Evolutionary conservation across 176 grass and related monocot genomes (phyloP).

Genomic region (Aechmea fasciata): DNA sequence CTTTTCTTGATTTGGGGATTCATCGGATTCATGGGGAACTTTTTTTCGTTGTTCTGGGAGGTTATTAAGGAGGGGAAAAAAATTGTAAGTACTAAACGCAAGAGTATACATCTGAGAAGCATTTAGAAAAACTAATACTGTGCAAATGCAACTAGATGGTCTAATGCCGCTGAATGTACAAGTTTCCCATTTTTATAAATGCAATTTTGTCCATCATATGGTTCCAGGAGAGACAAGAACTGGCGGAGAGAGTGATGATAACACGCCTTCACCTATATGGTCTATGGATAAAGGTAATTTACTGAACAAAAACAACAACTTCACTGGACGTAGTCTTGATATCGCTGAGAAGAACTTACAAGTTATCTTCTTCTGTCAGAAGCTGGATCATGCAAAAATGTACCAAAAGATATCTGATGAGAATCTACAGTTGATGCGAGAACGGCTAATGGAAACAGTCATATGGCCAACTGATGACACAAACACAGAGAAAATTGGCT

Average conservation of each 20-base stretch:
- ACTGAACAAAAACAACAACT: not conserved
- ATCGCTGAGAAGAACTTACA: not conserved
- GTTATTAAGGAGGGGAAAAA: too few species aligned
- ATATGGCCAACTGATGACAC: constrained; percentile 65
- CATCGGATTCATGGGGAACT: too few species aligned
- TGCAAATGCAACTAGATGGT: too few species aligned
- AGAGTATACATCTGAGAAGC: too few species aligned
- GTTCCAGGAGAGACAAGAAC: constrained; percentile 70
- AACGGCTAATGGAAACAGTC: constrained; percentile 68
- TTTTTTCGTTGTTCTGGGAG: too few species aligned
- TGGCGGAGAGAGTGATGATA: constrained; percentile 85
- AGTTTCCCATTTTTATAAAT: not conserved
- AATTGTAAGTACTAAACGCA: not conserved
- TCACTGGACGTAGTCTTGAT: not conserved
- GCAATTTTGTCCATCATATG: not conserved
- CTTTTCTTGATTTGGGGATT: too few species aligned
- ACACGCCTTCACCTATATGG: constrained; percentile 82
- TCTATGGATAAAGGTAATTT: constrained; percentile 68
- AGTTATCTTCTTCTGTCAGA: constrained; percentile 27
- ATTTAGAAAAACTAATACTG: too few species aligned
- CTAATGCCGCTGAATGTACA: too few species aligned
- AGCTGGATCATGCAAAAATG: constrained; percentile 83
- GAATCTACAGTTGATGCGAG: constrained; percentile 69
- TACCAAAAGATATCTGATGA: constrained; percentile 77
- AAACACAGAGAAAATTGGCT: constrained; percentile 53